Evolutionary conservation across 2,329 filamentous ascomycete species (phyloP).

Genomic region (Coniochaeta sp.): DNA sequence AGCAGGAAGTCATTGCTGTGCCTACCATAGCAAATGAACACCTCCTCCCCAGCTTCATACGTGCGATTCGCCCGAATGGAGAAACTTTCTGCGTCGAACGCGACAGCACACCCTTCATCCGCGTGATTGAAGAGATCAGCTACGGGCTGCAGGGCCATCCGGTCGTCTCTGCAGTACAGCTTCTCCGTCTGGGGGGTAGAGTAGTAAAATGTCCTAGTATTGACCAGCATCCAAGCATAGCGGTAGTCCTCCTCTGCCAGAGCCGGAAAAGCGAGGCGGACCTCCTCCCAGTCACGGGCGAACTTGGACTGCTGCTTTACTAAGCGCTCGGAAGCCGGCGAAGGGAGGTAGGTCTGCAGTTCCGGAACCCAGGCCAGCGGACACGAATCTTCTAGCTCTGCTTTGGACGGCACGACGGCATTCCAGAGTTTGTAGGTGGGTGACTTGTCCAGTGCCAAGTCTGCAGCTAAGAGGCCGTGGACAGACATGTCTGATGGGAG

Average conservation of each 20-base stretch:
- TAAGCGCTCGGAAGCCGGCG: constrained; percentile 36
- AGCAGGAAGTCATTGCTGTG: constrained; percentile 70
- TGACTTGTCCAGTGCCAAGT: constrained; percentile 48
- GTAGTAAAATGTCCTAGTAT: constrained; percentile 56
- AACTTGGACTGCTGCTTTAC: constrained; percentile 41
- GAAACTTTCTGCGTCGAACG: constrained; percentile 43
- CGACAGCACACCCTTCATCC: constrained; percentile 41
- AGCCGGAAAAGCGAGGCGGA: constrained; percentile 22
- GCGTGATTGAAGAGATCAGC: constrained; percentile 63
- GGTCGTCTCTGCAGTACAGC: constrained; percentile 40
- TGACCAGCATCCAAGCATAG: constrained; percentile 50
- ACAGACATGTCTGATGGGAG: constrained; percentile 51
- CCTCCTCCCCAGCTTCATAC: constrained; percentile 53
- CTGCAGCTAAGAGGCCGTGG: constrained; percentile 67
- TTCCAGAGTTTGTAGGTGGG: constrained; percentile 51
- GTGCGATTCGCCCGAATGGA: constrained; percentile 41
- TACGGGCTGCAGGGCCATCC: constrained; percentile 63
- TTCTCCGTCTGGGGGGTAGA: constrained; percentile 34
- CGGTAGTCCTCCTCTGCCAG: constrained; percentile 27
- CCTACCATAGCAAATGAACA: constrained; percentile 61
- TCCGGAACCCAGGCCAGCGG: constrained; percentile 40
- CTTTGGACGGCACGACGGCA: constrained; percentile 56
- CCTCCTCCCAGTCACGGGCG: constrained; percentile 28
- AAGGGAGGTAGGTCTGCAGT: constrained; percentile 40
- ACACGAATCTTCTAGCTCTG: constrained; percentile 45